Conservation (phyloP, 2,329 filamentous ascomycete genomes). For the Metarhizium brunneum region DNA sequence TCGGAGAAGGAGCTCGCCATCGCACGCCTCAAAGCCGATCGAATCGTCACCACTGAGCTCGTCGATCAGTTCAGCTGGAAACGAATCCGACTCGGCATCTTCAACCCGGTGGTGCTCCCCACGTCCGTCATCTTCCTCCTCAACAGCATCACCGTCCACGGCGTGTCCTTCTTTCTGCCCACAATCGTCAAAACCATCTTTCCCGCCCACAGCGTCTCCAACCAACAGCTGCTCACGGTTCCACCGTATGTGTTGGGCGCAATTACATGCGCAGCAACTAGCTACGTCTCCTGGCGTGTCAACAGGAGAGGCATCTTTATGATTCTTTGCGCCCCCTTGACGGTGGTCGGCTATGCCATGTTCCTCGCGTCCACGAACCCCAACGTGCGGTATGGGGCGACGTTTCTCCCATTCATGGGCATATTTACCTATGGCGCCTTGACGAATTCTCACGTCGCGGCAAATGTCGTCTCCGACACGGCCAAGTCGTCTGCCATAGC, state of each 20-base stretch:
- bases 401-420: conserved; percentile 55
- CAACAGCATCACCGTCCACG: conserved; percentile 63
- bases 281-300: conserved; percentile 48
- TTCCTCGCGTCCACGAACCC: conserved; percentile 47
- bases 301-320: conserved; percentile 53
- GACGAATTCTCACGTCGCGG: conserved; percentile 55
- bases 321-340: conserved; percentile 45
- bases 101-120: conserved; percentile 44
- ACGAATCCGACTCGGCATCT: conserved; percentile 54
- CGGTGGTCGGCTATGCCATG: conserved; percentile 60
- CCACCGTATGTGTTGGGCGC: conserved; percentile 60
- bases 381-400: conserved; percentile 54
- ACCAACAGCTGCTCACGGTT: conserved; percentile 60
- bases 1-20: conserved; percentile 56
- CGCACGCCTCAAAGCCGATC: conserved; percentile 49
- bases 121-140: conserved; percentile 53
- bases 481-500: conserved; percentile 53
- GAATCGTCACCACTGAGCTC: conserved; percentile 47
- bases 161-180: conserved; percentile 61
- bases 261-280: conserved; percentile 51
- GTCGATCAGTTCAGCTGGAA: conserved; percentile 46
- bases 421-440: conserved; percentile 55
- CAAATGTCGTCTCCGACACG: conserved; percentile 62
- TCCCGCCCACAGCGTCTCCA: conserved; percentile 43
- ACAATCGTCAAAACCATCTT: conserved; percentile 65